Evolutionary conservation across 164 flowering plant species (phyloP).

Genomic region (Protea cynaroides): DNA sequence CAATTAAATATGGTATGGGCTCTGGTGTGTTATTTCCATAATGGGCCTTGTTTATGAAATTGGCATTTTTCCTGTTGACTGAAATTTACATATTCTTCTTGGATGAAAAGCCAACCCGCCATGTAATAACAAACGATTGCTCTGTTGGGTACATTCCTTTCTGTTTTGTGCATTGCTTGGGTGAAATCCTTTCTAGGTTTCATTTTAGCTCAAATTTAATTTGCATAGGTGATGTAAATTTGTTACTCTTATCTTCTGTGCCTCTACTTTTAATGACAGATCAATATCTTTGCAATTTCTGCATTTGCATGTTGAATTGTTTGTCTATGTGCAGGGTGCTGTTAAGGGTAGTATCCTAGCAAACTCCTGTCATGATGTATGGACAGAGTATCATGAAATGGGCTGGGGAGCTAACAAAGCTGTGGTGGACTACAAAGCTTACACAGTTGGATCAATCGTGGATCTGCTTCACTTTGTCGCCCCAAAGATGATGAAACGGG

Average conservation of each 20-base stretch:
- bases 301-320: background rate
- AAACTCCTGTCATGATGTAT: slow-evolving; percentile 62
- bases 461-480: slow-evolving; percentile 77
- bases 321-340: slow-evolving; percentile 45
- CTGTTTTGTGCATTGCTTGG: too few species aligned
- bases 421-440: slow-evolving; percentile 68
- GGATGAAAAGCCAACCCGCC: too few species aligned
- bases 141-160: too few species aligned
- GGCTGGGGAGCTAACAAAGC: slow-evolving; percentile 61
- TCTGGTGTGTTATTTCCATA: too few species aligned
- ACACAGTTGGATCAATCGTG: slow-evolving; percentile 56
- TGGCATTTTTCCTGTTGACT: too few species aligned
- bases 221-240: background rate
- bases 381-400: slow-evolving; percentile 92
- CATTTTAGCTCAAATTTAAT: background rate
- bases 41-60: too few species aligned
- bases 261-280: too few species aligned
- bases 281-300: background rate
- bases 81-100: too few species aligned
- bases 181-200: too few species aligned
- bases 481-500: slow-evolving; percentile 87
- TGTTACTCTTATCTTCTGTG: too few species aligned
- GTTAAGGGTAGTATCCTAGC: slow-evolving; percentile 47
- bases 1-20: too few species aligned
- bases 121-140: too few species aligned